Percentiles rank a stretch among this genome's conserved stretches.
Conservation (phyloP, 1,284 basidiomycete species). For the Rhizoctonia solani region DNA sequence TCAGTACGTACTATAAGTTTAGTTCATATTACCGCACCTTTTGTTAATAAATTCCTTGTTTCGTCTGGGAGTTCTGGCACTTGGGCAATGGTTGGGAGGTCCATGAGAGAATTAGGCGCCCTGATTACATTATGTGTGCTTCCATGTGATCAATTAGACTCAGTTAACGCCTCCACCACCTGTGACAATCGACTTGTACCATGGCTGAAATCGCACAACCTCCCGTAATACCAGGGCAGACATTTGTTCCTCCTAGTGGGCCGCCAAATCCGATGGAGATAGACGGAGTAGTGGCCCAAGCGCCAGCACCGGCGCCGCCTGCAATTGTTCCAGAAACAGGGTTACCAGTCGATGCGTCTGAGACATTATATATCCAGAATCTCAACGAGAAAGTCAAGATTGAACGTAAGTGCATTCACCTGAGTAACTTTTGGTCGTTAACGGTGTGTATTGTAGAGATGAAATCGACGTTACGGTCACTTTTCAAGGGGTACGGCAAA, state of each 20-base stretch:
- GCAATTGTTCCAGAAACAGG: slow-evolving; percentile 20
- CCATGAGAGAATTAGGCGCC: slow-evolving; percentile 16
- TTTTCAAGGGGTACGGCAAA: slow-evolving; percentile 93
- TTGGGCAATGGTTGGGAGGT: slow-evolving; percentile 31
- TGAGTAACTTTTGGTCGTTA: slow-evolving; percentile 7
- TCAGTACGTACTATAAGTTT: neutral
- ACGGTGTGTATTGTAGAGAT: slow-evolving; percentile 59
- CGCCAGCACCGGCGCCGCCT: slow-evolving; percentile 4
- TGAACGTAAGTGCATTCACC: slow-evolving; percentile 57
- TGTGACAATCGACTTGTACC: neutral
- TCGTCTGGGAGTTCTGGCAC: slow-evolving; percentile 30
- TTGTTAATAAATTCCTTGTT: slow-evolving; percentile 12
- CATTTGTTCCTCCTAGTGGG: slow-evolving; percentile 17
- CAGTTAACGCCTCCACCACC: slow-evolving; percentile 6
- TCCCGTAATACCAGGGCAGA: slow-evolving; percentile 29
- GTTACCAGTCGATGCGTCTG: slow-evolving; percentile 52
- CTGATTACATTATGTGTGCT: slow-evolving; percentile 7
- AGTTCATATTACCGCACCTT: neutral
- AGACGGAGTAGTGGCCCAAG: slow-evolving; percentile 3
- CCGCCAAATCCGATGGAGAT: slow-evolving; percentile 22
- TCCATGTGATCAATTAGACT: neutral
- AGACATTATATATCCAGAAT: slow-evolving; percentile 97
- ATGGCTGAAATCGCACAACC: slow-evolving; percentile 29
- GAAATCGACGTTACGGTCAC: slow-evolving; percentile 82
- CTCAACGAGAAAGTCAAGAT: slow-evolving; percentile 96